phyloP scores from a whole-genome alignment of 1,139 yeast genomes.

The Geotrichum candidum region DNA sequence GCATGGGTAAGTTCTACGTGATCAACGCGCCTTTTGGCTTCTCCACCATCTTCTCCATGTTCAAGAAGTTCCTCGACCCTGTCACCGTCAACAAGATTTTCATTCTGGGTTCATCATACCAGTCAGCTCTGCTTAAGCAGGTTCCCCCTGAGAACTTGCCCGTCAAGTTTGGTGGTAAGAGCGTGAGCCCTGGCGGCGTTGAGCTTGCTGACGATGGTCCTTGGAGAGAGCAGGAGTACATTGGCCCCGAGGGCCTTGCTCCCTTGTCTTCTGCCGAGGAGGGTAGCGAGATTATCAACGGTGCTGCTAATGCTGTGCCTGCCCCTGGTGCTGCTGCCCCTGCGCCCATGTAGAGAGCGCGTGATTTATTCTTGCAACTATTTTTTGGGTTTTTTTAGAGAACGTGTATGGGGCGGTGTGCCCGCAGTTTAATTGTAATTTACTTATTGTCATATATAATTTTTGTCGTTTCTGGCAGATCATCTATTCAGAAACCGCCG shows the following conservation, averaged over 20 bases:
- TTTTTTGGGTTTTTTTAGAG: no score
- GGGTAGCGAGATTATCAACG: neutral
- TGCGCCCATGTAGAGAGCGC: constrained; percentile 1
- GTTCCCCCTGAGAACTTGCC: constrained; percentile 93
- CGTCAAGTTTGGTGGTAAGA: constrained; percentile 77
- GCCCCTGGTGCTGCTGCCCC: constrained; percentile 7
- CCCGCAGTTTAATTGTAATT: no score
- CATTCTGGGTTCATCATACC: constrained; percentile 74
- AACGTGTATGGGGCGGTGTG: no score
- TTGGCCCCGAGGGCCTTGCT: constrained; percentile 41
- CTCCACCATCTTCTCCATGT: constrained; percentile 83
- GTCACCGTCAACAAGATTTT: constrained; percentile 96
- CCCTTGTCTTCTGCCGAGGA: constrained; percentile 23
- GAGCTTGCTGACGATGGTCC: constrained; percentile 91
- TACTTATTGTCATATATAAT: no score
- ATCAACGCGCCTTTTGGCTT: constrained; percentile 98
- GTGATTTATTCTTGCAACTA: no score
- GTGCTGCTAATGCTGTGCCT: neutral
- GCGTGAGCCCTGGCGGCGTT: constrained; percentile 68
- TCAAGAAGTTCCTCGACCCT: constrained; percentile 93
- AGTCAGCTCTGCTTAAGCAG: constrained; percentile 80
- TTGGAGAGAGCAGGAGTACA: constrained; percentile 83
- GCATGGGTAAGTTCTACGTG: constrained; percentile 96
- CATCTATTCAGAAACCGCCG: no score
- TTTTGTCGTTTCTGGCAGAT: no score